These are phyloP conservation scores for Sextonia rubra DNA, from an alignment of 164 flowering plant species.

Conservation along the genomic window DNA sequence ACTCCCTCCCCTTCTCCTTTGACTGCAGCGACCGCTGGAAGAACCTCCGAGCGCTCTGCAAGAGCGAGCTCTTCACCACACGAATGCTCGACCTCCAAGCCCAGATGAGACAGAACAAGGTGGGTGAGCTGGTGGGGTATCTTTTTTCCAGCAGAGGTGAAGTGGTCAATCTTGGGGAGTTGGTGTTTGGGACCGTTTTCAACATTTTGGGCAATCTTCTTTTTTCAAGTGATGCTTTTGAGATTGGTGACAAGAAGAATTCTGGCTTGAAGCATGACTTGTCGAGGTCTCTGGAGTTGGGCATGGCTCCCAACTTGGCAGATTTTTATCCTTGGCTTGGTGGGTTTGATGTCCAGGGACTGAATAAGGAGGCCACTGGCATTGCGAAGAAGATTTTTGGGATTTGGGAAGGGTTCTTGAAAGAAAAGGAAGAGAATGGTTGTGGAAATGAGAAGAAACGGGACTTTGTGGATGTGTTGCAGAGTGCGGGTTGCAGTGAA, in stretches of 20 bases:
- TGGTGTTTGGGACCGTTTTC: conserved; percentile 10
- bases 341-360: conserved; percentile 15
- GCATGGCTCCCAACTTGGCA: conserved; percentile 1
- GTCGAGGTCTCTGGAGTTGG: neutral
- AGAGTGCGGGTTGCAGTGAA: conserved; percentile 10
- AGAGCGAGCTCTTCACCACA: conserved; percentile 25
- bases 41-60: conserved; percentile 17
- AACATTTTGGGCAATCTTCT: conserved; percentile 14
- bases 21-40: conserved; percentile 27
- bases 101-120: conserved; percentile 21
- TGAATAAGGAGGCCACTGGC: neutral
- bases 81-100: conserved; percentile 20
- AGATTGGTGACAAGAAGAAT: conserved; percentile 4
- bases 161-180: conserved; percentile 18
- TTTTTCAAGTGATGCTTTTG: conserved; percentile 18
- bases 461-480: conserved; percentile 23
- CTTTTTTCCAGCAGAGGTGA: conserved; percentile 12
- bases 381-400: neutral
- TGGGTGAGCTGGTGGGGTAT: conserved; percentile 14
- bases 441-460: neutral
- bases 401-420: conserved; percentile 18
- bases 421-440: conserved; percentile 5
- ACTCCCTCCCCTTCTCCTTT: neutral
- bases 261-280: neutral
- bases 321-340: conserved; percentile 5